Conservation (phyloP, 1,284 basidiomycete genomes). For the Cryptococcus depauperatus region DNA sequence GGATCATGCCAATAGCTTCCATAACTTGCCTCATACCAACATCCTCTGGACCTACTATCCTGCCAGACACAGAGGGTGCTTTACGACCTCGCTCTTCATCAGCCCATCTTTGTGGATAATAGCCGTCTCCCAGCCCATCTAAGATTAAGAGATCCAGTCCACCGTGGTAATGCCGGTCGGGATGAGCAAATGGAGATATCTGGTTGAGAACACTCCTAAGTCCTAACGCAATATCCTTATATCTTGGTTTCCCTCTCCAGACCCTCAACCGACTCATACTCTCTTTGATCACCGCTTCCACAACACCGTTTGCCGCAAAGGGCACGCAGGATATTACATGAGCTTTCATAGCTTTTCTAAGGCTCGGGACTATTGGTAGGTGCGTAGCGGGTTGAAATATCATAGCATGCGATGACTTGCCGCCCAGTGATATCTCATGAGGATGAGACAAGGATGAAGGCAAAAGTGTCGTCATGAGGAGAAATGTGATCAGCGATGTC, state of each 20-base stretch:
- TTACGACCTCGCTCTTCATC: slow-evolving; percentile 21
- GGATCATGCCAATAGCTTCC: slow-evolving; percentile 25
- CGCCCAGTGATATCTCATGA: slow-evolving; percentile 25
- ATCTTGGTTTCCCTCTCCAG: slow-evolving; percentile 19
- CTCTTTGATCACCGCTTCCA: slow-evolving; percentile 14
- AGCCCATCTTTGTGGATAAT: slow-evolving; percentile 35
- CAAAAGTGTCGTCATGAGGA: slow-evolving; percentile 32
- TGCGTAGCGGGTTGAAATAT: slow-evolving; percentile 28
- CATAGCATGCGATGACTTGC: slow-evolving; percentile 20
- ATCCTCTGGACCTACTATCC: slow-evolving; percentile 18
- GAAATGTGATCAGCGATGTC: slow-evolving; percentile 22
- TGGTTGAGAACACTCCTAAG: slow-evolving; percentile 14
- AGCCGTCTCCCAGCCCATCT: slow-evolving; percentile 39
- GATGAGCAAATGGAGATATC: neutral
- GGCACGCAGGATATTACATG: slow-evolving; percentile 19
- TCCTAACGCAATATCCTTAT: slow-evolving; percentile 18
- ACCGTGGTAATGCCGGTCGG: neutral
- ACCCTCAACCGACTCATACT: slow-evolving; percentile 19
- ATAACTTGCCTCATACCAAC: slow-evolving; percentile 34
- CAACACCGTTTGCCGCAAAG: neutral
- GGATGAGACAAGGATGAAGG: slow-evolving; percentile 17
- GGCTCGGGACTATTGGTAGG: slow-evolving; percentile 10
- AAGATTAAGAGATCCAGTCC: slow-evolving; percentile 27
- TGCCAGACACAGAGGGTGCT: neutral
- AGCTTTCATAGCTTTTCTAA: slow-evolving; percentile 19